phyloP scores from a whole-genome alignment of 2,329 filamentous ascomycete genomes.

The Cladosporium sp. region DNA sequence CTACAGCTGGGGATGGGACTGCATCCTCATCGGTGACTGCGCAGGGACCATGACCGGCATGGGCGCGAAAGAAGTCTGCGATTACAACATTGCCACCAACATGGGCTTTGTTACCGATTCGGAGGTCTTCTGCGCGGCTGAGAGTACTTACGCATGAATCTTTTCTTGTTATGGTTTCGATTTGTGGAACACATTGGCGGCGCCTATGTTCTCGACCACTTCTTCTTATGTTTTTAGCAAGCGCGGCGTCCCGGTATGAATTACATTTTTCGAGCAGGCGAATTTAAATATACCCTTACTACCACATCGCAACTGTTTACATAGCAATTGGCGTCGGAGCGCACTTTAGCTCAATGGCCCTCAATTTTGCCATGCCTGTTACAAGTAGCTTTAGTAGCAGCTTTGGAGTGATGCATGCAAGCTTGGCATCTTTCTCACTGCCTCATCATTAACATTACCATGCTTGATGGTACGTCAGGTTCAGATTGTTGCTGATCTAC shows the following conservation, averaged over 20 bases:
- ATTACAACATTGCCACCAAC: conserved; percentile 40
- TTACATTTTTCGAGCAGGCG: too few species aligned
- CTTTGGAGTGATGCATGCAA: too few species aligned
- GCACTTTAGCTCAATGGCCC: too few species aligned
- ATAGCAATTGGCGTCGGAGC: too few species aligned
- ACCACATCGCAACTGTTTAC: too few species aligned
- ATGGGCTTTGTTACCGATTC: conserved; percentile 41
- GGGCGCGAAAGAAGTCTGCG: conserved; percentile 36
- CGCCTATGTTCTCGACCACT: neutral
- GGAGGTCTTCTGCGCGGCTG: conserved; percentile 29
- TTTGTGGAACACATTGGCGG: neutral
- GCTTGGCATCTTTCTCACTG: too few species aligned
- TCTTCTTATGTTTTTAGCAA: neutral
- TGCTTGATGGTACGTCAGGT: too few species aligned
- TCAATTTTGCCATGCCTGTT: too few species aligned
- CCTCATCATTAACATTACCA: too few species aligned
- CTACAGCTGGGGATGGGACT: conserved; percentile 42
- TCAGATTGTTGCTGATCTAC: too few species aligned
- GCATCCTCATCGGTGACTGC: conserved; percentile 38
- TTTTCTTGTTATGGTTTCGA: neutral
- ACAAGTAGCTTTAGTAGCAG: too few species aligned
- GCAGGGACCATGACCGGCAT: conserved; percentile 39
- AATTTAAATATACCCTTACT: too few species aligned
- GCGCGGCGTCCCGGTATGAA: conserved; percentile 1
- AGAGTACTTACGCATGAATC: conserved; percentile 3